Base-by-base conservation (phyloP, 495 filamentous ascomycete species). In the Thermochaetoides thermophila region DNA sequence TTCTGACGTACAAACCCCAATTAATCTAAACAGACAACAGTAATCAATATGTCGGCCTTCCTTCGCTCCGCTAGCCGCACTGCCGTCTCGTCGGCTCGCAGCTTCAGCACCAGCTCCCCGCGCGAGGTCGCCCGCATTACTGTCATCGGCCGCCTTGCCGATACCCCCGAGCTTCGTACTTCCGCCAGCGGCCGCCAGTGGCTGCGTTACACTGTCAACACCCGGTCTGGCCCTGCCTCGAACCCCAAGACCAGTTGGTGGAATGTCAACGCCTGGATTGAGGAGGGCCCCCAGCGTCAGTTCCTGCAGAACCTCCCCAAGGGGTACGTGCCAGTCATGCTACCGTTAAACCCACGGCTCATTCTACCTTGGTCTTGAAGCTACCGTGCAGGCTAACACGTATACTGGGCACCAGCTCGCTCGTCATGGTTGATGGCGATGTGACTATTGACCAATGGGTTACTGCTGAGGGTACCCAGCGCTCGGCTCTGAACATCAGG, bases 211-310 rank as follows among this genome's bases (percentile, higher is more conserved):
- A 44, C 69, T 3, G 57, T 92, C 22, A 81, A 60, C 18, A 75
- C 71, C 23, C 62, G 51, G 38, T 46, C 48, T 35, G 80, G 80
- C 2, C 46, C 61, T 27, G 43, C 43, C 27, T 73, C 78, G 2
- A 77, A 81, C 52, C 61, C 64, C 29, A 55, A 69, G 42, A 81
- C 78, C 11, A 84, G 72, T 64, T 94, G 74, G 73, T 94, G 80
- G 66, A 64, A 64, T 31, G 60, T 92, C 25, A 54, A 69, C 4
- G 66, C 63, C 59, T 89, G 89, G 56, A 33, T 56, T 17, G 48
- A 55, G 40, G 66, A 71, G 13, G 73, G 74, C 19, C 69, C 58
- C 14, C 59, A 68, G 50, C 73, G 75, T 45, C 76, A 87, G 34
- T 73, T 63, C 49, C 40, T 85, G 23, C 48, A 74, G 34, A 53